phyloP scores from a whole-genome alignment of 768 basidiomycete genomes.

The Hypholoma fasciculare region DNA sequence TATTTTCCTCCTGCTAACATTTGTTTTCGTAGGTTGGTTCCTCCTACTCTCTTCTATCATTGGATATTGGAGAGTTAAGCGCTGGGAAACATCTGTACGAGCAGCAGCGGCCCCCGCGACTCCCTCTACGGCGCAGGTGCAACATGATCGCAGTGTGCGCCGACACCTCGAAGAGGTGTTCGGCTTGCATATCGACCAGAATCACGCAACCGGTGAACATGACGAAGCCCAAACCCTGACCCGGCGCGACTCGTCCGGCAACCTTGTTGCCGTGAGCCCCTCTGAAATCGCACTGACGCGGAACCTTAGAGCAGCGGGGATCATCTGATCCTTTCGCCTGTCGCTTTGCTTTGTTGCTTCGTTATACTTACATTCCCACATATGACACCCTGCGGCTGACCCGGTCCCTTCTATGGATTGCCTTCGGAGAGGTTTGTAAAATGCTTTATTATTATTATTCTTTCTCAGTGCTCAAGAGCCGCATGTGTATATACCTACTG shows the following conservation, averaged over 20 bases:
- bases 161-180: slow-evolving; percentile 54
- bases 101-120: slow-evolving; percentile 36
- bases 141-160: slow-evolving; percentile 51
- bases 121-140: slow-evolving; percentile 39
- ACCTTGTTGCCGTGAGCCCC: slow-evolving; percentile 18
- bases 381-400: neutral
- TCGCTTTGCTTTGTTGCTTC: neutral
- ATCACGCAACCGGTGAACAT: slow-evolving; percentile 18
- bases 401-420: neutral
- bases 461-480: slow-evolving; percentile 1
- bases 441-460: slow-evolving; percentile 9
- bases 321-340: slow-evolving; percentile 36
- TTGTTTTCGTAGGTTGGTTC: slow-evolving; percentile 72
- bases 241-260: slow-evolving; percentile 24
- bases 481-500: neutral
- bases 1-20: slow-evolving; percentile 1
- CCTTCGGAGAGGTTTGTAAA: neutral
- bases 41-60: slow-evolving; percentile 81
- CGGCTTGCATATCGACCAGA: slow-evolving; percentile 39
- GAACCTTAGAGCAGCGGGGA: slow-evolving; percentile 54
- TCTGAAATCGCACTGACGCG: slow-evolving; percentile 48
- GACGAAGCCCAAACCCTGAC: slow-evolving; percentile 6
- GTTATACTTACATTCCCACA: neutral
- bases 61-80: slow-evolving; percentile 82
- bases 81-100: slow-evolving; percentile 77